Evolutionary conservation across 306 rosid species (phyloP).

Genomic region (Neltuma alba): DNA sequence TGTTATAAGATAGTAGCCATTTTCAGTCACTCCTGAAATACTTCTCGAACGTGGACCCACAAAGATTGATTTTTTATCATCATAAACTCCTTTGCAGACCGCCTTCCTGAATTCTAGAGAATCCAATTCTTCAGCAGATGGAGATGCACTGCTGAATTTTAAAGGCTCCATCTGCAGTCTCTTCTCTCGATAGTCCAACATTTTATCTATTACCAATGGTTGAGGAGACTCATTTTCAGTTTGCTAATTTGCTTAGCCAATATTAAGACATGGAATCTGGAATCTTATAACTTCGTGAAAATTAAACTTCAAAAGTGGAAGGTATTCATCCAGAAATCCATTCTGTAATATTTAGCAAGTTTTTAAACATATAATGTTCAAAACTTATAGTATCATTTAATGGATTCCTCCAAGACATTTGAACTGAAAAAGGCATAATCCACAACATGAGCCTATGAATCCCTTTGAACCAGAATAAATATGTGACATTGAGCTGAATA

Average conservation of each 20-base stretch:
- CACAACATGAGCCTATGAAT: slow-evolving; percentile 25
- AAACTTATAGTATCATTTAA: background rate
- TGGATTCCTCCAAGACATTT: slow-evolving; percentile 6
- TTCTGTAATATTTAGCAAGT: background rate
- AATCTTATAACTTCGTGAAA: slow-evolving; percentile 13
- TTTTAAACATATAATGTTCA: background rate
- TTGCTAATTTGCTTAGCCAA: slow-evolving; percentile 20
- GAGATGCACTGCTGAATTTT: slow-evolving; percentile 45
- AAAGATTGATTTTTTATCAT: slow-evolving; percentile 77
- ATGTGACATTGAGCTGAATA: background rate
- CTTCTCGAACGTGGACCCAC: slow-evolving; percentile 98
- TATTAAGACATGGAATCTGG: slow-evolving; percentile 11
- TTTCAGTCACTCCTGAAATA: slow-evolving; percentile 94
- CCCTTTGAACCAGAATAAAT: background rate
- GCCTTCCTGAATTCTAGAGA: slow-evolving; percentile 85
- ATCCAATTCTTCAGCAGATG: slow-evolving; percentile 55
- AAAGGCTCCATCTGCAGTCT: slow-evolving; percentile 84
- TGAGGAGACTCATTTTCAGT: slow-evolving; percentile 10
- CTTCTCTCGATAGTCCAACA: slow-evolving; percentile 70
- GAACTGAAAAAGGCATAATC: background rate
- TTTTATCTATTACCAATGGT: slow-evolving; percentile 53
- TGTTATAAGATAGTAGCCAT: slow-evolving; percentile 86
- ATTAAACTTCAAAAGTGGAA: background rate
- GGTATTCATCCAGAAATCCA: slow-evolving; percentile 1
- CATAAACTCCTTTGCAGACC: slow-evolving; percentile 66